phyloP scores from a whole-genome alignment of 352 stramenopile genomes.

The Phytophthora kernoviae region DNA sequence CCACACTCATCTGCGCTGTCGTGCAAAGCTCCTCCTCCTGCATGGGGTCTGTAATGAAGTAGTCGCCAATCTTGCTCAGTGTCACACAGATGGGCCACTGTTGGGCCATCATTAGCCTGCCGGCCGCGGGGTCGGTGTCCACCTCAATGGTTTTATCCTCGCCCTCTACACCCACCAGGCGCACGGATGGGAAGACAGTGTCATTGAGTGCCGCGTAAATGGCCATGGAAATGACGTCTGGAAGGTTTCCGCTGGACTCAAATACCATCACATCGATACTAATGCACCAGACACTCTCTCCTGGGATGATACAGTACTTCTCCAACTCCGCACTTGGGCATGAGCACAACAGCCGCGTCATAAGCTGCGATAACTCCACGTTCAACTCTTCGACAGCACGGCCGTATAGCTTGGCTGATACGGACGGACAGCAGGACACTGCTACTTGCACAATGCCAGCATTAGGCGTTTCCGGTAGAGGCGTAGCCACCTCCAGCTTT shows the following conservation, averaged over 20 bases:
- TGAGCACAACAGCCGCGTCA: slow-evolving; percentile 70
- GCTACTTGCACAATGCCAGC: slow-evolving; percentile 57
- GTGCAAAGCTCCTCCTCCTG: slow-evolving; percentile 84
- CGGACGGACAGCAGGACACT: slow-evolving; percentile 73
- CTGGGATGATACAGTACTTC: slow-evolving; percentile 70
- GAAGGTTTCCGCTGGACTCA: slow-evolving; percentile 76
- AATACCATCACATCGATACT: slow-evolving; percentile 83
- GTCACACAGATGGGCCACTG: slow-evolving; percentile 80
- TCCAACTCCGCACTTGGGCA: slow-evolving; percentile 56
- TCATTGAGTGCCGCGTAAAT: slow-evolving; percentile 83
- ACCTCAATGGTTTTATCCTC: slow-evolving; percentile 83
- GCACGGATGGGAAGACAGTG: slow-evolving; percentile 76
- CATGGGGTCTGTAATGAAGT: slow-evolving; percentile 69
- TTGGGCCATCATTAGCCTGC: slow-evolving; percentile 52
- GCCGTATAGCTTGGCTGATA: slow-evolving; percentile 74
- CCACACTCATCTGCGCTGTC: slow-evolving; percentile 73
- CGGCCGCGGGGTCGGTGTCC: slow-evolving; percentile 67
- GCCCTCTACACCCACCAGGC: slow-evolving; percentile 70
- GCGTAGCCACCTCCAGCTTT: slow-evolving; percentile 72
- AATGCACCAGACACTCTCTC: slow-evolving; percentile 76
- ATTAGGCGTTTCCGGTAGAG: slow-evolving; percentile 48
- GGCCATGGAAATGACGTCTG: slow-evolving; percentile 78
- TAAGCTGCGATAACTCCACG: slow-evolving; percentile 77
- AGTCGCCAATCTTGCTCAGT: slow-evolving; percentile 72
- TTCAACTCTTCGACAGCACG: slow-evolving; percentile 78